Percentiles rank a stretch among this genome's conserved stretches.
phyloP scores from a whole-genome alignment of 2,329 filamentous ascomycete genomes.

The Stagonosporopsis tanaceti region DNA sequence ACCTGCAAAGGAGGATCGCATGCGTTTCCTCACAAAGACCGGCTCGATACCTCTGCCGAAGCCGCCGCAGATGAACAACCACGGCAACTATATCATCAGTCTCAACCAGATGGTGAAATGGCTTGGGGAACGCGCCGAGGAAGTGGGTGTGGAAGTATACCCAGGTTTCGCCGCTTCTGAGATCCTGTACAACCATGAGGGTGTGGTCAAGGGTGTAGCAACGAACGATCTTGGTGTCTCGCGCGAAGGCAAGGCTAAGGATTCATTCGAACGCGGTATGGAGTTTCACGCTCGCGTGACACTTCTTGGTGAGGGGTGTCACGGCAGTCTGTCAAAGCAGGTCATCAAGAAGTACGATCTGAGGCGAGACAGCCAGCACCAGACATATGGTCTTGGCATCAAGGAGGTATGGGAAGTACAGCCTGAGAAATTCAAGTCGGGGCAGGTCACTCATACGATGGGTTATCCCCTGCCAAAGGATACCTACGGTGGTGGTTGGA shows the following conservation, averaged over 20 bases:
- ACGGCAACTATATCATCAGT: conserved; percentile 97
- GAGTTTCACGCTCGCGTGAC: conserved; percentile 95
- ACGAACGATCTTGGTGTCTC: conserved; percentile 93
- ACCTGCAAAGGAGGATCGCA: conserved; percentile 81
- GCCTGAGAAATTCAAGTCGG: conserved; percentile 89
- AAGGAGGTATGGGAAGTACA: conserved; percentile 98
- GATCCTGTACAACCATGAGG: conserved; percentile 84
- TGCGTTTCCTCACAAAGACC: conserved; percentile 91
- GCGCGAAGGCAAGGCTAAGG: conserved; percentile 83
- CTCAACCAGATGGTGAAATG: conserved; percentile 95
- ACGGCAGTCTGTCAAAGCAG: conserved; percentile 94
- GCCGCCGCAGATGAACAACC: conserved; percentile 97
- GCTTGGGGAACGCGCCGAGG: conserved; percentile 95
- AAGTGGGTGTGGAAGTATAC: conserved; percentile 94
- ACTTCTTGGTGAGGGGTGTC: conserved; percentile 92
- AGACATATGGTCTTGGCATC: conserved; percentile 92
- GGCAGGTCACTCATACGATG: conserved; percentile 86
- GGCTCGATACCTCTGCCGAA: conserved; percentile 80
- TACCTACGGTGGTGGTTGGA: conserved; percentile 97
- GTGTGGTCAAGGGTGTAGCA: conserved; percentile 90
- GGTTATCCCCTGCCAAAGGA: conserved; percentile 88
- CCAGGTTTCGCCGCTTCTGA: conserved; percentile 95
- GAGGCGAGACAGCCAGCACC: conserved; percentile 84
- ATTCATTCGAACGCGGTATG: conserved; percentile 95
- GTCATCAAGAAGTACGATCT: conserved; percentile 94